Base-by-base conservation (phyloP, 2,329 filamentous ascomycete species). In the Tympanopsis confertula region DNA sequence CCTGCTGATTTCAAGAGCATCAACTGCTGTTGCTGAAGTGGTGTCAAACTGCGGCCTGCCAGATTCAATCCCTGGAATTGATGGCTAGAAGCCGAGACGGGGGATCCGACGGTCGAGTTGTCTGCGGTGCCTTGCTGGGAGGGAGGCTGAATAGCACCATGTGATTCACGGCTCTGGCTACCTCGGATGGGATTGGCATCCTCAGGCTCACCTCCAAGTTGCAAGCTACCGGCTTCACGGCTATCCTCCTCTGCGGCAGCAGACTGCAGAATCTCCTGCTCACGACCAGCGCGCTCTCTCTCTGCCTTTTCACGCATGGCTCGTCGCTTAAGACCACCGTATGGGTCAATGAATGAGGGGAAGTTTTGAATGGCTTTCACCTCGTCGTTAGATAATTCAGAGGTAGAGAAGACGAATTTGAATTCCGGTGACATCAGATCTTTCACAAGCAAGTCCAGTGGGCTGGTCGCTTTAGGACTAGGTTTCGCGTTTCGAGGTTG, bases 341-440 rank as follows among this genome's bases (percentile, higher is more conserved):
- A 75, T 1, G 78, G 65, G 51, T 96, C 88, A 45, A 95, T 89
- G 39, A 96, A 64, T 2, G 82, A 85, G 2, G 87, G 87, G 39
- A 76, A 79, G 17, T 68, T 66, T 35, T 65, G 63, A 38, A 74
- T 66, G 7, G 69, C 19, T 10, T 10, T 15, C 7, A 33, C 10
- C 7, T 33, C 30, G 10, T 33, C 30, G 7, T 33, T 17, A 33
- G 30, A 18, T 13, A 33, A 18, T 7, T 15, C 30, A 7, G 30
- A 10, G 10, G 30, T 18, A 10, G 30, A 33, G 15, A 33, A 33
- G 30, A 33, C 30, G 30, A 33, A 33, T 18, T 18, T 33, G 30
- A 33, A 33, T 12, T 17, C 30, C 7, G 30, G 30, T 7, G 30
- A 33, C 10, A 12, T 33, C 10, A 33, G 10, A 7, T 10, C 30